Percentiles rank a stretch among this genome's conserved stretches.
These are phyloP conservation scores for Aspergillus awamori DNA, from an alignment of 2,329 filamentous ascomycete species.

Conservation along the genomic window DNA sequence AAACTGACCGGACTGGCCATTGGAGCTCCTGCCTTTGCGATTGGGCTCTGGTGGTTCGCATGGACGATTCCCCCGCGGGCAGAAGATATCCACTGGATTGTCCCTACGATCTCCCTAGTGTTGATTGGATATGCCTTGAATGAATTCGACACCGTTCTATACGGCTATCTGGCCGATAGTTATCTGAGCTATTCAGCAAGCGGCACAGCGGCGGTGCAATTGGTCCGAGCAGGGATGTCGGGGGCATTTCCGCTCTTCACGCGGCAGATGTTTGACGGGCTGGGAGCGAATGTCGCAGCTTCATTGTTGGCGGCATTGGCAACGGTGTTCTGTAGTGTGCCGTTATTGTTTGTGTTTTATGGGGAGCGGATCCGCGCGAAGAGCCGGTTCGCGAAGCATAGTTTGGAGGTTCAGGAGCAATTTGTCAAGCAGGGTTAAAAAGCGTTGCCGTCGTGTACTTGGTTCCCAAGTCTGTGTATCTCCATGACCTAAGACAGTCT, in stretches of 20 bases:
- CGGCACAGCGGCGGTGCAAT: conserved; percentile 47
- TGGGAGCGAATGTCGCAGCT: conserved; percentile 46
- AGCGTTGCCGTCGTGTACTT: too few relatives aligned
- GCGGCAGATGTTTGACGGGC: conserved; percentile 41
- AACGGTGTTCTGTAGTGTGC: conserved; percentile 45
- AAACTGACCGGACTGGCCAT: conserved; percentile 52
- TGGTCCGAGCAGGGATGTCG: conserved; percentile 44
- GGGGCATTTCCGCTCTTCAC: conserved; percentile 48
- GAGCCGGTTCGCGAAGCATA: conserved; percentile 44
- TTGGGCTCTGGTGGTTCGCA: conserved; percentile 53
- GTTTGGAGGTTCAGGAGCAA: conserved; percentile 24
- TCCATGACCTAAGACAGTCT: too few relatives aligned
- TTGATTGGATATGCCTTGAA: conserved; percentile 53
- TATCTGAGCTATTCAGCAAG: conserved; percentile 51
- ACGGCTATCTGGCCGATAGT: conserved; percentile 50
- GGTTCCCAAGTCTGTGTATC: too few relatives aligned
- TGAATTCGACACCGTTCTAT: conserved; percentile 48
- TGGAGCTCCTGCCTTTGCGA: conserved; percentile 49
- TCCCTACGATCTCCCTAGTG: conserved; percentile 45
- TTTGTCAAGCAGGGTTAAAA: background rate
- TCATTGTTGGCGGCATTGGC: conserved; percentile 47
- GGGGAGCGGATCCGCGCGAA: conserved; percentile 39
- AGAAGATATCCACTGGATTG: conserved; percentile 40
- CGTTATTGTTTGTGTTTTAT: conserved; percentile 42
- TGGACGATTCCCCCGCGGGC: conserved; percentile 51